Base-by-base conservation (phyloP, 192 early-diverging fungal genomes). In the Podila epigama region DNA sequence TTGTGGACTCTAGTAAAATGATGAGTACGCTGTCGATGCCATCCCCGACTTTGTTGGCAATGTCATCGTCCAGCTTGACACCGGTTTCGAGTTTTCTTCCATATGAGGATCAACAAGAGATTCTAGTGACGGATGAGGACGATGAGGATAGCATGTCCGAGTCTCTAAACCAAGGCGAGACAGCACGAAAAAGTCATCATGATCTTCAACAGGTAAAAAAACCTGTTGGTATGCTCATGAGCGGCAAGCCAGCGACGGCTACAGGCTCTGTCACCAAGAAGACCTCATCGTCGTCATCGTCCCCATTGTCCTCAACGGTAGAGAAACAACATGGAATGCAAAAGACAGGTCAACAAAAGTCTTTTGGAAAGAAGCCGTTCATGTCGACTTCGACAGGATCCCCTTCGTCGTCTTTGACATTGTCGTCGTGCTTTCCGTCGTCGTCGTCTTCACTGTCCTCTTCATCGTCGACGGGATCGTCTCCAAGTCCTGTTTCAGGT, bases 91-190 rank as follows among this genome's bases (percentile, higher is more conserved):
- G 25, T 48, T 18, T 48, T 11, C n/a, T 18, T 48, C 40, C 61
- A 3, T 68, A 35, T 37, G 65, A 75, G 31, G 53, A 32, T 54
- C 52, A 75, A 12, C 72, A 75, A 58, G 72, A 75, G 12, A 59
- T 75, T 1, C 39, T 75, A 16, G 64, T 65, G 11, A 48, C 44
- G 3, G 44, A 48, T 3, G 44, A 48, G 15, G 44, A 48, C 44
- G 44, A 48, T 10, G 44, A 48, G 25, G 44, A 48, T 16, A 22
- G n/a, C 1, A 15, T 48, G 7, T 8, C n/a, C n/a, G 16, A 20
- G 44, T 22, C n/a, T 22, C 44, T 22, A 6, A 18, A 48, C n/a
- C 44, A 22, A 5, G 25, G 10, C 20, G n/a, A 48, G 44, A 9
- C 44, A 7, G 15, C 15, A 20, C 44, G 44, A 22, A 10, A 18